Conservation (phyloP, 345 rosid genomes). For the rapeseed (Brassica napus) region DNA sequence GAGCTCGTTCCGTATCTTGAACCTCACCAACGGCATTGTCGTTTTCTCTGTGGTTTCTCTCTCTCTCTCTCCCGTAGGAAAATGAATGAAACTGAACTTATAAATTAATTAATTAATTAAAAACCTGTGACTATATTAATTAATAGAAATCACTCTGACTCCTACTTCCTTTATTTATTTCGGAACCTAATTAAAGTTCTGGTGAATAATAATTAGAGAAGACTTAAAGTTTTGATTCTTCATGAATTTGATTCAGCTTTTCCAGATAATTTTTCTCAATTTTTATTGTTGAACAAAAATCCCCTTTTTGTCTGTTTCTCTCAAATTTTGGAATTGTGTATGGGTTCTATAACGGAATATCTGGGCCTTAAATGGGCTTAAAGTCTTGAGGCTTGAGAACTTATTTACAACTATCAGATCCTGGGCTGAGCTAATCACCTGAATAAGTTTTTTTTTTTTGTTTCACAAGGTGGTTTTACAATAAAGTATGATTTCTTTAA, state of each 20-base stretch:
- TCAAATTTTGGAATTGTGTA: background rate
- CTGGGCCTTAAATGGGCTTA: conserved; percentile 6
- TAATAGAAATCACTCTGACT: conserved; percentile 11
- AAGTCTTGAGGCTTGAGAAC: background rate
- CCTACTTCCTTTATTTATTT: background rate
- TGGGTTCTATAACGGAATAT: background rate
- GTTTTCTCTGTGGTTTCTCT: conserved; percentile 12
- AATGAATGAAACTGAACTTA: background rate
- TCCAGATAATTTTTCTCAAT: conserved; percentile 8
- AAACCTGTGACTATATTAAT: background rate
- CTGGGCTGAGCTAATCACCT: background rate
- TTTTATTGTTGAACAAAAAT: conserved; percentile 12
- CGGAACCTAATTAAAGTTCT: conserved; percentile 31
- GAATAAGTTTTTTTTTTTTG: background rate
- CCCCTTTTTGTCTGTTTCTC: background rate
- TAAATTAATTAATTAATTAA: background rate
- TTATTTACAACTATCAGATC: background rate
- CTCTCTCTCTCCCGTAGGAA: conserved; percentile 17
- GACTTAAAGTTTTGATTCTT: conserved; percentile 35
- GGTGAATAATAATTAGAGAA: conserved; percentile 26
- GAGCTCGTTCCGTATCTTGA: conserved; percentile 72
- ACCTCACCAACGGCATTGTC: conserved; percentile 86
- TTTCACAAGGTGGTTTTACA: background rate
- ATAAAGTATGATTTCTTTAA: background rate
- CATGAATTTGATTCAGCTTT: conserved; percentile 37